These are phyloP conservation scores for Cryptosporidium tyzzeri DNA, from an alignment of 169 alveolate genomes.

Conservation along the genomic window DNA sequence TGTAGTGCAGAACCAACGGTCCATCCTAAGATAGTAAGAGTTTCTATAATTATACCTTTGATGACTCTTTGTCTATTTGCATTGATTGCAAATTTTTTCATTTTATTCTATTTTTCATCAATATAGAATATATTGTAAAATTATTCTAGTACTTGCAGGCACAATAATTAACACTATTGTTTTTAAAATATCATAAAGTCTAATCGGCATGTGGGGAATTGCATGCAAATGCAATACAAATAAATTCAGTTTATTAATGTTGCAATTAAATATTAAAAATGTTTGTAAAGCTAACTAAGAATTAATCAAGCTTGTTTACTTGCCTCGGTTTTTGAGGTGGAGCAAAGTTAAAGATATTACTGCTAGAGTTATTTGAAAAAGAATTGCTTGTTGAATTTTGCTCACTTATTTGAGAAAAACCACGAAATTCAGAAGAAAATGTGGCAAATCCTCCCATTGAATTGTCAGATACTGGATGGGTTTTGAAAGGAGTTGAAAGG, in stretches of 20 bases:
- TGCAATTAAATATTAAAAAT: not conserved
- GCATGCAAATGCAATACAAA: constrained; percentile 50
- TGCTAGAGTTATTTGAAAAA: not conserved
- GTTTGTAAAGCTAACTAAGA: not conserved
- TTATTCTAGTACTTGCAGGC: not conserved
- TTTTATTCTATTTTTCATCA: not conserved
- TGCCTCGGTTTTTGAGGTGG: constrained; percentile 76
- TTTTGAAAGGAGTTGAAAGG: constrained; percentile 14
- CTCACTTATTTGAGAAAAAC: constrained; percentile 15
- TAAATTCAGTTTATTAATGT: too few relatives aligned
- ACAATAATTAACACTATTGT: not conserved
- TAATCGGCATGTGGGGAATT: constrained; percentile 36
- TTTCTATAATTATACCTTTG: constrained; percentile 44
- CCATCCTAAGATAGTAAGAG: constrained; percentile 67
- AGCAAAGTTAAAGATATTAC: constrained; percentile 47
- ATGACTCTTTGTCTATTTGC: constrained; percentile 13
- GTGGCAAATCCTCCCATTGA: constrained; percentile 41
- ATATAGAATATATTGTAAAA: not conserved
- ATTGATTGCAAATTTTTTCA: constrained; percentile 25
- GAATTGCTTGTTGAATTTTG: constrained; percentile 20
- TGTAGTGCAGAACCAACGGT: constrained; percentile 71
- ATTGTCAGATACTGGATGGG: constrained; percentile 9
- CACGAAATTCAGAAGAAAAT: constrained; percentile 23
- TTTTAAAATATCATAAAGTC: constrained; percentile 14
- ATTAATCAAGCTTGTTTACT: constrained; percentile 66